Evolutionary conservation across 2,329 filamentous ascomycete genomes (phyloP), one percentile per base, ranked within the genome.

Genomic region (Scopulariopsis brevicaulis): DNA sequence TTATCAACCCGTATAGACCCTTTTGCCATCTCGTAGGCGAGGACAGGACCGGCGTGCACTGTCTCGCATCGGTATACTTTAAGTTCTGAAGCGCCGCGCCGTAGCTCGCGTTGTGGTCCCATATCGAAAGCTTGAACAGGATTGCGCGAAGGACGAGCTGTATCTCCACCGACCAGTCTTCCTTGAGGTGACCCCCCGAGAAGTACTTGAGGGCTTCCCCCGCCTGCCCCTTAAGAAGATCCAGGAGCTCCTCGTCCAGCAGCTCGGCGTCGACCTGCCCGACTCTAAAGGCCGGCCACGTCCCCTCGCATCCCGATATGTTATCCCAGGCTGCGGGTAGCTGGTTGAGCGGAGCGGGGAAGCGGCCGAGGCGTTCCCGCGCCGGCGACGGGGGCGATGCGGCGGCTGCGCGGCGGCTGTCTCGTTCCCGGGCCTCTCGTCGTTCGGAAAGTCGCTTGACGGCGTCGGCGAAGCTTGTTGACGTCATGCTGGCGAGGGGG

Each of bases 181-280:
- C 90, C 59, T 87, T 83, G 52, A 96, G 73, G 69, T 92, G 76
- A 32, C 80, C 71, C 63, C 86, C 86, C 53, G 87, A 86, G 63
- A 92, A 87, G 70, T 96, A 94, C 68, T 92, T 95, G 59, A 97
- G 75, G 14, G 85, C 94, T 63, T 96, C 90, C 63, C 85, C 87
- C 35, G 94, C 90, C 72, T 99, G 93, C 6, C 81, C 83, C 68
- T 89, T 91, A 60, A 99, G 76, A 63, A 97, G 79, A n/a, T 83
- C 82, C 25, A 97, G 78, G 53, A 99, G 78, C 74, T 97, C 94
- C 68, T 96, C 90, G 70, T 99, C 94, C 20, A 99, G 80, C 55
- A 99, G 77, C 71, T 97, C 94, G 43, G 94, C 91, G 71, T 99
- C 94, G 51, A 97, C 90, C 73, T 99, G 94, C 32, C 93, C 91